Conservation (phyloP, 768 basidiomycete genomes). For the Boletus reticulatus region DNA sequence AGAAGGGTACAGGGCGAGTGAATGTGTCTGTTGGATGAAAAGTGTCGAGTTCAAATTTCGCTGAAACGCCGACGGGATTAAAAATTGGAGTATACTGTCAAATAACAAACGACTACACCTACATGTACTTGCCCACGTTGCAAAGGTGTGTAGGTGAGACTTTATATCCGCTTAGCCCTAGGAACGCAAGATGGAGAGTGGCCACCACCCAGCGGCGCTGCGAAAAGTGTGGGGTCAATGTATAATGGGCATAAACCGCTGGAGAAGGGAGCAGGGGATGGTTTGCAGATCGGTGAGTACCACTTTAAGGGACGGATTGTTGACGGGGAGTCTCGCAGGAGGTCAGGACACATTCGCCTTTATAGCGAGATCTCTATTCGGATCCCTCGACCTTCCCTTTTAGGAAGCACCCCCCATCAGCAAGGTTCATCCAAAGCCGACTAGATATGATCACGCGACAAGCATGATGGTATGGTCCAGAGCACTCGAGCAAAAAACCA, state of each 20-base stretch:
- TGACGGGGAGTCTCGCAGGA: conserved; percentile 1
- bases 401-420: not conserved
- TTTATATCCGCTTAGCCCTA: not conserved
- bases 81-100: too few relatives aligned
- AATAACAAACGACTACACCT: not conserved
- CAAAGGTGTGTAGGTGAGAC: not conserved
- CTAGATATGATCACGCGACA: not conserved
- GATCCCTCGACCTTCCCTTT: conserved; percentile 5
- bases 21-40: not conserved
- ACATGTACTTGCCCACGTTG: conserved; percentile 10
- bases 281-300: not conserved
- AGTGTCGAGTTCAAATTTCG: not conserved
- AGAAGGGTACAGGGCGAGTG: not conserved
- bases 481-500: not conserved
- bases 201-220: not conserved
- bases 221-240: not conserved
- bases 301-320: not conserved
- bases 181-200: conserved; percentile 6
- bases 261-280: not conserved
- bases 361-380: conserved; percentile 17
- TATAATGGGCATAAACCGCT: not conserved
- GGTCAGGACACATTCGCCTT: too few relatives aligned
- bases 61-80: not conserved
- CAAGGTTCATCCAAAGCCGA: not conserved
- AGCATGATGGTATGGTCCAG: not conserved